Percentiles rank a stretch among this genome's conserved stretches.
phyloP scores from a whole-genome alignment of 2,329 filamentous ascomycete genomes.

The Blumeria hordei region DNA sequence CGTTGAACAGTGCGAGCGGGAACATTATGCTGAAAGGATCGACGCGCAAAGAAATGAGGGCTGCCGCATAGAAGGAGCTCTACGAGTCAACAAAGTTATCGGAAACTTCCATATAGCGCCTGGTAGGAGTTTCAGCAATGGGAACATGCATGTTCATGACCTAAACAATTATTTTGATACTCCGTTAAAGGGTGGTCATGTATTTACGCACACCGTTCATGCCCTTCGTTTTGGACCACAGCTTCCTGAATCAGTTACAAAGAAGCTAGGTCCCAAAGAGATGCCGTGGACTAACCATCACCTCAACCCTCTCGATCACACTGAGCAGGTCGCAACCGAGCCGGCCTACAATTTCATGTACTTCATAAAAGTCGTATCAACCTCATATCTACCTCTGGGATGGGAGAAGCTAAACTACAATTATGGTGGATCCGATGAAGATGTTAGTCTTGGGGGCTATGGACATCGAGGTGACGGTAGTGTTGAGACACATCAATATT shows the following conservation, averaged over 20 bases:
- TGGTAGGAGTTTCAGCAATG: constrained; percentile 84
- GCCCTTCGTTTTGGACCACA: constrained; percentile 80
- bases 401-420: constrained; percentile 35
- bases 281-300: constrained; percentile 70
- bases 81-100: constrained; percentile 94
- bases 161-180: constrained; percentile 81
- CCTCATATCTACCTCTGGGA: constrained; percentile 77
- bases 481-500: constrained; percentile 95
- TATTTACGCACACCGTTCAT: constrained; percentile 76
- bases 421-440: constrained; percentile 21
- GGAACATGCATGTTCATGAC: constrained; percentile 94
- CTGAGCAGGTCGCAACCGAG: constrained; percentile 52
- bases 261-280: constrained; percentile 30
- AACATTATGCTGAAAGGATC: constrained; percentile 77
- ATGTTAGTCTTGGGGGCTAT: constrained; percentile 40
- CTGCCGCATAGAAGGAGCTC: constrained; percentile 73
- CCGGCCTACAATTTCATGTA: constrained; percentile 95
- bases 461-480: constrained; percentile 48
- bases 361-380: constrained; percentile 95
- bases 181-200: constrained; percentile 44
- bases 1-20: constrained; percentile 84
- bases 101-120: constrained; percentile 98
- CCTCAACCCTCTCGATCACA: constrained; percentile 69
- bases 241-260: constrained; percentile 45
- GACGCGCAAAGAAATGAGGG: constrained; percentile 77